Evolutionary conservation across 2,329 filamentous ascomycete genomes (phyloP).

Genomic region (Fusarium proliferatum): DNA sequence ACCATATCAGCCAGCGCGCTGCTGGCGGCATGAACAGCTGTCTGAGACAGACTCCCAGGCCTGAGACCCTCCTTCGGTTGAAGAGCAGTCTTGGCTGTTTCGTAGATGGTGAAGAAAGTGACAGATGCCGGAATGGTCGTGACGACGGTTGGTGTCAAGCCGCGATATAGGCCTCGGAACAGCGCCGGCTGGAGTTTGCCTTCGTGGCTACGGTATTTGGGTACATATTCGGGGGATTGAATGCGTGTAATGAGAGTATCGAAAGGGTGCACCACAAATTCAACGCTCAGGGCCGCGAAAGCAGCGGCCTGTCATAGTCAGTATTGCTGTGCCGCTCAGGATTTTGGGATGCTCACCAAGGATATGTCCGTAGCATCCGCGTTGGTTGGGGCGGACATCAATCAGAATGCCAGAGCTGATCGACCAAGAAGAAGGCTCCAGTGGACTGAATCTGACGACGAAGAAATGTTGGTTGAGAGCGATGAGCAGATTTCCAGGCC

Average conservation of each 20-base stretch:
- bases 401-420: not conserved
- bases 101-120: constrained; percentile 30
- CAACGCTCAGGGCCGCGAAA: constrained; percentile 16
- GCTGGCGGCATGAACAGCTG: constrained; percentile 16
- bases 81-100: constrained; percentile 8
- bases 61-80: not conserved
- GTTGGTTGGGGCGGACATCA: constrained; percentile 12
- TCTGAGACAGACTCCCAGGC: not conserved
- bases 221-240: constrained; percentile 23
- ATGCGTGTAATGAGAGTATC: constrained; percentile 31
- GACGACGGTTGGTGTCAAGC: constrained; percentile 16
- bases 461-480: rapidly evolving
- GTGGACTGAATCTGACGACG: rapidly evolving
- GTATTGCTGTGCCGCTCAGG: rapidly evolving
- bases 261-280: constrained; percentile 31
- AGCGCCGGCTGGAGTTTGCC: constrained; percentile 12
- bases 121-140: constrained; percentile 27
- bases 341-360: not conserved
- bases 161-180: constrained; percentile 22
- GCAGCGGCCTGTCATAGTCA: constrained; percentile 5
- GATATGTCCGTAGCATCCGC: constrained; percentile 26
- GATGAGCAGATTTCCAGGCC: not conserved
- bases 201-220: not conserved
- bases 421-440: rapidly evolving
- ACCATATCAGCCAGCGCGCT: constrained; percentile 30